phyloP scores from a whole-genome alignment of 164 flowering plant species.

The Tinospora cordifolia region DNA sequence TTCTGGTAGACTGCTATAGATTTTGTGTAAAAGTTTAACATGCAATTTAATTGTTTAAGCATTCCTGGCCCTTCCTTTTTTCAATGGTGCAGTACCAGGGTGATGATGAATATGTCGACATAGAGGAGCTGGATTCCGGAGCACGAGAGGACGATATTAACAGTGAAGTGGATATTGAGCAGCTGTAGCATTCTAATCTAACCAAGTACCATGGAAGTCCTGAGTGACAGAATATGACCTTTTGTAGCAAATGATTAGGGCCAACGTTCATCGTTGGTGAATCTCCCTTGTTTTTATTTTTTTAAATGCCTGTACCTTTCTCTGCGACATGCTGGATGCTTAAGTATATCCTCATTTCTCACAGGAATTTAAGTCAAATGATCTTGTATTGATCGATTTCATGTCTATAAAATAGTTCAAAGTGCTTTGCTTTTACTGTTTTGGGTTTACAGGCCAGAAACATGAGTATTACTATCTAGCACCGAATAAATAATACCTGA shows the following conservation, averaged over 20 bases:
- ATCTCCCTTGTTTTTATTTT: too few relatives aligned
- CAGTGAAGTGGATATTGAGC: constrained; percentile 21
- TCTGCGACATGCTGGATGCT: not conserved
- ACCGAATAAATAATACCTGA: not conserved
- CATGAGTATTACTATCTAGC: not conserved
- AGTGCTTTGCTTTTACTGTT: too few relatives aligned
- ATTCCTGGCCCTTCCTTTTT: not conserved
- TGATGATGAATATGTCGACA: constrained; percentile 42
- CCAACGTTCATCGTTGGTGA: too few relatives aligned
- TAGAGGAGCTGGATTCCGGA: constrained; percentile 35
- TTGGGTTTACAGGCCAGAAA: too few relatives aligned
- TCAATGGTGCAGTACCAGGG: constrained; percentile 47
- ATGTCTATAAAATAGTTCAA: not conserved
- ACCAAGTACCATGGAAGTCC: not conserved
- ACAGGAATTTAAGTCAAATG: too few relatives aligned
- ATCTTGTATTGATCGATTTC: not conserved
- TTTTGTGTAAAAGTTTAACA: not conserved
- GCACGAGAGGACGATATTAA: constrained; percentile 27
- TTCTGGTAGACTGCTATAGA: not conserved
- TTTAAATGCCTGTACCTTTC: too few relatives aligned
- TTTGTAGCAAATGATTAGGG: too few relatives aligned
- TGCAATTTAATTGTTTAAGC: not conserved
- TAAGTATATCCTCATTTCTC: not conserved
- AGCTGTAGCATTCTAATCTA: constrained; percentile 7
- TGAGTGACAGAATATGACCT: too few relatives aligned